phyloP scores from a whole-genome alignment of 2,329 filamentous ascomycete genomes.

The Neonectria coccinea region DNA sequence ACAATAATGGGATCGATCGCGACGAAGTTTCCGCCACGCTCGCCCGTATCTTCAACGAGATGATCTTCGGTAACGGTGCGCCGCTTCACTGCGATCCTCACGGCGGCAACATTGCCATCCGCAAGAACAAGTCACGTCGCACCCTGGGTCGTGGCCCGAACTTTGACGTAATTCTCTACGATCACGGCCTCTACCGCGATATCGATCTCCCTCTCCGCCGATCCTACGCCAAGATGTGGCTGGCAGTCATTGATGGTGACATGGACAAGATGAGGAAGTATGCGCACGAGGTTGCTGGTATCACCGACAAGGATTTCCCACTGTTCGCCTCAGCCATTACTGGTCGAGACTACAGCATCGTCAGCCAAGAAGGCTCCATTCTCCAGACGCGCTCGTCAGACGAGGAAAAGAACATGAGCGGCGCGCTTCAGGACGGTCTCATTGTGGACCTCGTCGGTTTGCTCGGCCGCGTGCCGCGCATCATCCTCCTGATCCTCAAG shows the following conservation, averaged over 20 bases:
- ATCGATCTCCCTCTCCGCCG: constrained; percentile 83
- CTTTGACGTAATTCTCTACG: constrained; percentile 96
- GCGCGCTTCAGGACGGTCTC: constrained; percentile 87
- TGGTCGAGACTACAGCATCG: constrained; percentile 85
- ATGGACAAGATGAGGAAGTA: constrained; percentile 88
- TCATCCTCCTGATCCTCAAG: constrained; percentile 95
- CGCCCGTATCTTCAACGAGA: constrained; percentile 96
- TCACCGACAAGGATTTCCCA: constrained; percentile 90
- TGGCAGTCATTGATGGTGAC: constrained; percentile 92
- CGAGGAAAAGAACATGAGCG: constrained; percentile 89
- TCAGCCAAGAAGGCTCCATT: constrained; percentile 71
- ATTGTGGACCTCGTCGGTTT: constrained; percentile 89
- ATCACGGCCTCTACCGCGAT: constrained; percentile 95
- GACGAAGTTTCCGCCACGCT: constrained; percentile 95
- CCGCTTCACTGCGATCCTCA: constrained; percentile 97
- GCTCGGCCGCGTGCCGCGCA: constrained; percentile 87
- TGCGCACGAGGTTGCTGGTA: constrained; percentile 87
- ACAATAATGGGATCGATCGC: constrained; percentile 86
- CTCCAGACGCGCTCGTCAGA: constrained; percentile 71
- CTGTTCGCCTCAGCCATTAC: constrained; percentile 97
- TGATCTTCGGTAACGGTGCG: constrained; percentile 93
- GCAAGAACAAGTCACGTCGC: constrained; percentile 73
- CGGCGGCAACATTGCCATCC: constrained; percentile 93
- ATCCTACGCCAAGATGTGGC: constrained; percentile 96
- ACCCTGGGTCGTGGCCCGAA: constrained; percentile 70